Base-by-base conservation (phyloP, 2,329 filamentous ascomycete species). In the Exophiala alcalophila region DNA sequence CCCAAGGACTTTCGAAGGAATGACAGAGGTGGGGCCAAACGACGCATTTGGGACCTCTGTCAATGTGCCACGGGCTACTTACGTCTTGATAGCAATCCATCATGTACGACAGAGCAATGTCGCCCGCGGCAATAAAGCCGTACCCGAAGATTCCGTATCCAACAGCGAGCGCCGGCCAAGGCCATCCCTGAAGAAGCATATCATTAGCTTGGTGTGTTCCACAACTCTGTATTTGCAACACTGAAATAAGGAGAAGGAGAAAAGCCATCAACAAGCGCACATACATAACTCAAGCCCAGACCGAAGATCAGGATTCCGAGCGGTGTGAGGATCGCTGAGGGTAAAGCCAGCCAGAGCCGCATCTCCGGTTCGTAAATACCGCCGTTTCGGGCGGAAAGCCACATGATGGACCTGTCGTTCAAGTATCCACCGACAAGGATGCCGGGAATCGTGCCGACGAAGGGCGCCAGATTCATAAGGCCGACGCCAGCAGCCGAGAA, bases 301-400 rank as follows among this genome's bases (percentile, higher is more conserved):
- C 23, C 18, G n/a, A 26, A 9, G 4, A 39, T 25, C 18, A 28
- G n/a, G 10, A 32, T 32, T 4, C 24, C 8, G 19, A 10, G 11
- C 18, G 12, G 5, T n/a, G n/a, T n/a, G 18, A 18, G 26, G 16
- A 40, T 14, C 3, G 35, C 27, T 12, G 31, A 7, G 10, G 31
- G 40, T 4, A 54, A 11, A 4, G 48, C 44, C n/a, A 49, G 31
- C 61, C 63, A 68, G 2, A 74, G 59, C 3, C 70, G 62, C 67
- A 73, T 72, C 53, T 74, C 71, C 2, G 71, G 67, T 55, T 74
- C 71, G 32, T 68, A 71, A 44, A 70, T 65, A 20, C 70, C 70
- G 19, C 60, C 59, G 51, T 74, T 73, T 10, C 62, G 59, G 15
- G 62, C 63, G 2, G 71, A 65, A 34, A 72, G 61, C 20, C 55